phyloP scores from a whole-genome alignment of 345 rosid genomes.

The Syzygium oleosum region DNA sequence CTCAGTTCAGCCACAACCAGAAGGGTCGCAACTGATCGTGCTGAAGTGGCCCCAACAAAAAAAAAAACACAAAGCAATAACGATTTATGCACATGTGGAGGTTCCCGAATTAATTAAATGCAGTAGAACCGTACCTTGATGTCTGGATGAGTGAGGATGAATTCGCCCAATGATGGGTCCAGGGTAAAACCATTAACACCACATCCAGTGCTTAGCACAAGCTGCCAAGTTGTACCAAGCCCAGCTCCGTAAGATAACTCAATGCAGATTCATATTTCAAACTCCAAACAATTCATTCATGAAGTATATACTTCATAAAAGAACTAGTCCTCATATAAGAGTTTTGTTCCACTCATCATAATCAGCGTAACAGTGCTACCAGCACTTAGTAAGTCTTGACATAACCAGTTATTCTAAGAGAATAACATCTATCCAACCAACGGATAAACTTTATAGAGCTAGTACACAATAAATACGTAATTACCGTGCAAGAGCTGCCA shows the following conservation, averaged over 20 bases:
- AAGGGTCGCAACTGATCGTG: not conserved
- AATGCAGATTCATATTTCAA: not conserved
- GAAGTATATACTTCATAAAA: not conserved
- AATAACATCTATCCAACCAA: not conserved
- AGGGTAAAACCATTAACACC: conserved; percentile 97
- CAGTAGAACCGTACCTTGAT: conserved; percentile 47
- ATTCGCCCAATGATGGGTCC: conserved; percentile 98
- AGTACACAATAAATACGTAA: not conserved
- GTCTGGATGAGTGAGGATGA: conserved; percentile 92
- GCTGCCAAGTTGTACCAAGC: conserved; percentile 25
- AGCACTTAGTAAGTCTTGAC: not conserved
- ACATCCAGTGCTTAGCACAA: conserved; percentile 80
- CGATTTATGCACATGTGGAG: not conserved
- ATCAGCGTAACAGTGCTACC: not conserved
- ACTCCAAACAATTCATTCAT: not conserved
- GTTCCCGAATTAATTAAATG: not conserved
- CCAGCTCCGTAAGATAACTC: not conserved
- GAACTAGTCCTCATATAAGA: not conserved
- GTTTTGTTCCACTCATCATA: not conserved
- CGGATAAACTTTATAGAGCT: not conserved
- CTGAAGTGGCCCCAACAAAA: not conserved
- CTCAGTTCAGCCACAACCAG: not conserved
- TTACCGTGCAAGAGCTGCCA: conserved; percentile 99
- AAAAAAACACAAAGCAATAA: not conserved
- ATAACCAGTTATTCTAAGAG: not conserved